Base-by-base conservation (phyloP, 352 stramenopile species). In the Phytophthora palmivora region DNA sequence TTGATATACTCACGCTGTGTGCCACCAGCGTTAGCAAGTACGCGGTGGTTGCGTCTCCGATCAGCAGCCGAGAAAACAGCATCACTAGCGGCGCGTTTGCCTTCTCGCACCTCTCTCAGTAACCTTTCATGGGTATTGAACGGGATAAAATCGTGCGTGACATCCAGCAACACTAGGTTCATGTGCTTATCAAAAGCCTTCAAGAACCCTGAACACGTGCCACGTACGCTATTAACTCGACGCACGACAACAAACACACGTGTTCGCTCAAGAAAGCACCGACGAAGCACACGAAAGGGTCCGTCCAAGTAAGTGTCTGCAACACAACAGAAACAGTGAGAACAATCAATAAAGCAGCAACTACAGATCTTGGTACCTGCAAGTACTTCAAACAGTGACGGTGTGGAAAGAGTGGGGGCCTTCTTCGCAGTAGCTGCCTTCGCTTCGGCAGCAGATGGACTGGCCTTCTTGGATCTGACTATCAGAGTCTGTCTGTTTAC, bases 131-230 rank as follows among this genome's bases (percentile, higher is more conserved):
- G 77, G 4, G 68, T 73, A 15, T 37, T 59, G 22, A 60, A 59
- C 11, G 79, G 47, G n/a, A 94, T 73, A 43, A 70, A 84, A 10
- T 78, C 66, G 62, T 98, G 92, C 36, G 87, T 81, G 11, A 96
- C 94, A 70, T 98, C 91, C 61, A 90, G 59, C 24, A 98, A 63
- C 43, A 98, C 86, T 36, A 98, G 54, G 71, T 98, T 98, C 74
- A 97, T 89, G 74, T 98, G 94, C 72, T 97, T 98, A 72, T 98
- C 95, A 64, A 98, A 98, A 5, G 90, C 93, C 55, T 97, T 91
- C 32, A 98, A 73, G 58, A 87, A 95, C n/a, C 94, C 95, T 0
- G 76, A 88, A 53, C 94, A 88, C n/a, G 81, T 94, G 36, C 95
- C 95, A 15, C 94, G 84, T 19, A 98, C 87, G 56, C 87, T 95